These are phyloP conservation scores for Mallotus nudiflorus DNA, from an alignment of 345 rosid species.

Conservation along the genomic window DNA sequence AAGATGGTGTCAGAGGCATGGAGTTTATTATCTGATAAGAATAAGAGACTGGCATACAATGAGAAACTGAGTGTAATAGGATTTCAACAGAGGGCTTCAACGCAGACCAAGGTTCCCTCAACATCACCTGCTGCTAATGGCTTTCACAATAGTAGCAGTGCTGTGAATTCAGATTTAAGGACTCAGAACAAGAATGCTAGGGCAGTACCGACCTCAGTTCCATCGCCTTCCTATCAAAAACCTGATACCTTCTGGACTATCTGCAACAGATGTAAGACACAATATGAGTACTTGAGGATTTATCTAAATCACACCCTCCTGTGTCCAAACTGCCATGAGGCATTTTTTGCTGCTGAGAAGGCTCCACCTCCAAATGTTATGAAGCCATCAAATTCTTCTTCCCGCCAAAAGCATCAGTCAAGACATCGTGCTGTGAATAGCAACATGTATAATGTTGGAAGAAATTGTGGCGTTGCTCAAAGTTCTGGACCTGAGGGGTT, in stretches of 20 bases:
- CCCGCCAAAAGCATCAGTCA: conserved; percentile 48
- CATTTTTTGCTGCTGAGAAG: conserved; percentile 69
- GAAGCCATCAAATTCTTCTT: conserved; percentile 40
- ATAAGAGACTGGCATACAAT: conserved; percentile 50
- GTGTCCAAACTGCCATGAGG: conserved; percentile 72
- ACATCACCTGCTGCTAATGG: conserved; percentile 46
- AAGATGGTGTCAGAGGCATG: conserved; percentile 45
- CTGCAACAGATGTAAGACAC: conserved; percentile 72
- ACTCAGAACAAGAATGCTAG: conserved; percentile 24
- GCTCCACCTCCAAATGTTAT: conserved; percentile 59
- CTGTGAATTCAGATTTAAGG: conserved; percentile 29
- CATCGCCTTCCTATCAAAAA: conserved; percentile 34
- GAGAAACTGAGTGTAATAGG: conserved; percentile 45
- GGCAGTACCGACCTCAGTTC: conserved; percentile 24
- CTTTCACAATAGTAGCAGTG: conserved; percentile 36
- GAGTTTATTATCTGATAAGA: conserved; percentile 41
- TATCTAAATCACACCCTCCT: conserved; percentile 77
- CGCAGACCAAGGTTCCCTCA: conserved; percentile 39
- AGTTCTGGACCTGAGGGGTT: conserved; percentile 5
- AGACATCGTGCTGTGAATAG: conserved; percentile 31
- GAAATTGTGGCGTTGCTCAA: conserved; percentile 20
- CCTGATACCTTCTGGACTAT: conserved; percentile 83
- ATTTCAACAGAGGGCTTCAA: conserved; percentile 30
- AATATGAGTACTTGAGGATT: conserved; percentile 70
- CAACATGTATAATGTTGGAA: conserved; percentile 25